These are phyloP conservation scores for Castanea sativa DNA, from an alignment of 306 rosid species.

Conservation along the genomic window DNA sequence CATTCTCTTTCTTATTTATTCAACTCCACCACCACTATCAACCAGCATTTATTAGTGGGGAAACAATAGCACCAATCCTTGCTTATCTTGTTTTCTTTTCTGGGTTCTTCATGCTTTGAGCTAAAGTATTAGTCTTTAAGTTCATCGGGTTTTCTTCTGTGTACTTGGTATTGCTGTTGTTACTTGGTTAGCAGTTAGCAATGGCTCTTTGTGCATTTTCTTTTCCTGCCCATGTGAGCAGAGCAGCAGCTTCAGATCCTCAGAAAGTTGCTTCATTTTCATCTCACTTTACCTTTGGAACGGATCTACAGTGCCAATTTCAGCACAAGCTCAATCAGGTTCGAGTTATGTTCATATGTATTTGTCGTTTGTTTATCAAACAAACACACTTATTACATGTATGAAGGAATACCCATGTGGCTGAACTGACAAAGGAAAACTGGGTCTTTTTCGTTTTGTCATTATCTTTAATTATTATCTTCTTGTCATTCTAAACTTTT, in stretches of 20 bases:
- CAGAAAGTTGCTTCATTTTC: slow-evolving; percentile 25
- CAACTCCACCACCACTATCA: not conserved
- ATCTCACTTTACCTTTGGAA: slow-evolving; percentile 38
- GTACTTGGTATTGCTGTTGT: not conserved
- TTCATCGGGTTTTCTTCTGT: not conserved
- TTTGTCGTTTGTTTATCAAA: not conserved
- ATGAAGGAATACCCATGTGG: slow-evolving; percentile 18
- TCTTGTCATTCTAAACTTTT: not conserved
- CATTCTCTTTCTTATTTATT: too few species aligned
- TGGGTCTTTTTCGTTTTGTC: slow-evolving; percentile 16
- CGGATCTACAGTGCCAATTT: slow-evolving; percentile 35
- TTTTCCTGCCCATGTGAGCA: slow-evolving; percentile 42
- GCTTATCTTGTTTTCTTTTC: not conserved
- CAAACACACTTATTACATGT: slow-evolving; percentile 4
- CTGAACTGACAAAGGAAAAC: not conserved
- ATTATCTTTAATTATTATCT: not conserved
- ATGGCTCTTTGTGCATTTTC: slow-evolving; percentile 79
- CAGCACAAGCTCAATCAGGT: slow-evolving; percentile 54
- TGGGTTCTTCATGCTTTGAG: slow-evolving; percentile 27
- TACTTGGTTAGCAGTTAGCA: not conserved
- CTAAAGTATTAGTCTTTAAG: slow-evolving; percentile 3
- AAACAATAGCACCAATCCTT: too few species aligned
- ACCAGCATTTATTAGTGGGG: slow-evolving; percentile 22
- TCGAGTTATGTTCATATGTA: not conserved
- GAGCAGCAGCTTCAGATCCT: slow-evolving; percentile 27